Evolutionary conservation across 345 rosid genomes (phyloP), one percentile per base, ranked within the genome.

Genomic region (Dipteronia sinensis): DNA sequence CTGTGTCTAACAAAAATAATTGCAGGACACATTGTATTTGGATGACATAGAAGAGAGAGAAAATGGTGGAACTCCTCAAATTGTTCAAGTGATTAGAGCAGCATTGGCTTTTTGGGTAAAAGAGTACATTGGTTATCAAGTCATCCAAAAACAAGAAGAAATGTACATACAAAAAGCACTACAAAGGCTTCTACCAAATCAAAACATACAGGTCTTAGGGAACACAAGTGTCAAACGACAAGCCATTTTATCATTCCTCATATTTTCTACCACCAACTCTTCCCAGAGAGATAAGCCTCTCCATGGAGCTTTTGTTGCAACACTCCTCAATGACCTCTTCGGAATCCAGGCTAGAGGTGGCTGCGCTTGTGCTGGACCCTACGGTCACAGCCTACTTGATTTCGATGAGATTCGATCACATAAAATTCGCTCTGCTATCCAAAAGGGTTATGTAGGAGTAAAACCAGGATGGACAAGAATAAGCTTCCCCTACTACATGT

Each of bases 391-490:
- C 27, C 65, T 91, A 72, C 91, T 91, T 49, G 69, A 46, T 20
- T 63, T 91, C 3, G 38, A 72, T 34, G 71, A 84, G 59, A 19
- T 46, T 53, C 69, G 0, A 0, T 85, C 91, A 1, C 83, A 74
- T 34, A 78, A 85, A 10, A 3, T 88, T 2, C 81, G 90, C 71
- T 69, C 83, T 11, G 83, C 83, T 72, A 89, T 89, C 17, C 77
- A 81, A 49, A 79, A 83, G 91, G 91, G 20, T 58, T 19, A 15
- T 15, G 10, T 46, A 86, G 78, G 89, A 88, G 61, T 88, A 86
- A 91, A 91, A 74, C 94, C 90, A 0, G 93, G 93, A 23, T 87
- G 93, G 91, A 83, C 95, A 44, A 82, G 95, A 79, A 67, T 91
- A 38, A 89, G 93, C 87, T 89, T 91, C 75, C 90, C 93, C 3